Evolutionary conservation across 139 green algal genomes (phyloP).

Genomic region (Chlamydomonas sphaeroides): DNA sequence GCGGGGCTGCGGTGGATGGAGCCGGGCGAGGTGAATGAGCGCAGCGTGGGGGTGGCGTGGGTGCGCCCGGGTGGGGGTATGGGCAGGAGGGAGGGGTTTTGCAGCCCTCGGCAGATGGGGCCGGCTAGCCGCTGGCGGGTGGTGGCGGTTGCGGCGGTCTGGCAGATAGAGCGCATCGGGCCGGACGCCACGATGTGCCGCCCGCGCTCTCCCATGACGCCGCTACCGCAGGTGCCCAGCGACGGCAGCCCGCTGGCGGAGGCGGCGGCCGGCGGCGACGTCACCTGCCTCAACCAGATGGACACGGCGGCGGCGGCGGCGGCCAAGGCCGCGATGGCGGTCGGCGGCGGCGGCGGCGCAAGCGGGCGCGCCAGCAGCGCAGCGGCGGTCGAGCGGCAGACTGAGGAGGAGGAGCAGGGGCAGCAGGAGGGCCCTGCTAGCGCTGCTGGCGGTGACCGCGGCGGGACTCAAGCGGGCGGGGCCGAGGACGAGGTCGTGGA

Average conservation of each 20-base stretch:
- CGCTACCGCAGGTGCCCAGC: not conserved
- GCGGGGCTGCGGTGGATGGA: conserved; percentile 33
- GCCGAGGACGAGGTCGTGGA: too few relatives aligned
- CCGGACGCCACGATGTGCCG: too few relatives aligned
- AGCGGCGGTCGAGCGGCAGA: too few relatives aligned
- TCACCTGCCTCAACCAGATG: conserved; percentile 27
- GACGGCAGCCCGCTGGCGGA: conserved; percentile 8
- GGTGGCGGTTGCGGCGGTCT: not conserved
- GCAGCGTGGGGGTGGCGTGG: not conserved
- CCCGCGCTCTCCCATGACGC: not conserved
- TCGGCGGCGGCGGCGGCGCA: too few relatives aligned
- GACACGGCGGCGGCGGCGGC: not conserved
- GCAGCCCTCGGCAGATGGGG: not conserved
- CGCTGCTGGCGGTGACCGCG: too few relatives aligned
- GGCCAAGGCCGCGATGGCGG: not conserved
- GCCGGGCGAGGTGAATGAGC: not conserved
- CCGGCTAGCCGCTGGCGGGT: not conserved
- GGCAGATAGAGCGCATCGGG: too few relatives aligned
- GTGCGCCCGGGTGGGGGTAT: too few relatives aligned
- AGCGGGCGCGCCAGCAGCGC: too few relatives aligned
- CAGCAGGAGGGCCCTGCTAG: too few relatives aligned
- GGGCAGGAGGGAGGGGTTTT: not conserved
- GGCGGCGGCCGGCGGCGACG: not conserved
- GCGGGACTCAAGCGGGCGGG: too few relatives aligned
- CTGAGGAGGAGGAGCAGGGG: too few relatives aligned